phyloP scores from a whole-genome alignment of 108 stramenopile species.

The Cyclotella baltica region DNA sequence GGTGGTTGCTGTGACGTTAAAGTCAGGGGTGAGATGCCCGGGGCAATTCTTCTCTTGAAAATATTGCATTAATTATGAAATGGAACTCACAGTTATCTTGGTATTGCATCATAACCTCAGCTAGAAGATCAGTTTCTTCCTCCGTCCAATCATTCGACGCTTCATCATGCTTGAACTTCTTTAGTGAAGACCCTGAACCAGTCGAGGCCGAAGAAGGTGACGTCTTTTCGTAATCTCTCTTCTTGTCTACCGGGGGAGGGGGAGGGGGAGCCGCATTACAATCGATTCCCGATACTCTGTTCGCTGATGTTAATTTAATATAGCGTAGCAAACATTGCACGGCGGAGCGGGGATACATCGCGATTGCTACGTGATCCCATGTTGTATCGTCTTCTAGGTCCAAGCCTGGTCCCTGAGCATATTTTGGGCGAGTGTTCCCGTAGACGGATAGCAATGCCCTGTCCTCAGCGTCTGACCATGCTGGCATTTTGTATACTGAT shows the following conservation, averaged over 20 bases:
- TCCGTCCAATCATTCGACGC: slow-evolving; percentile 45
- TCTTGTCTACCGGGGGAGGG: not conserved
- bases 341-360: not conserved
- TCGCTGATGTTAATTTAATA: not conserved
- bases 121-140: slow-evolving; percentile 67
- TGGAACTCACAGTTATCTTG: slow-evolving; percentile 32
- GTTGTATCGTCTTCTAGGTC: not conserved
- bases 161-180: not conserved
- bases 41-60: not conserved
- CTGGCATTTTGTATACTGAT: not conserved
- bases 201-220: slow-evolving; percentile 12
- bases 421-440: not conserved
- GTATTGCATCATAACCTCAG: slow-evolving; percentile 71
- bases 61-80: not conserved
- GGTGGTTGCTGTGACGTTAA: slow-evolving; percentile 43
- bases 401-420: not conserved
- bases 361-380: not conserved
- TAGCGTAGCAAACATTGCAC: slow-evolving; percentile 9
- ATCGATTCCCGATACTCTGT: not conserved
- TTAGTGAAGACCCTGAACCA: not conserved
- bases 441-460: not conserved
- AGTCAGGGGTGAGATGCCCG: not conserved
- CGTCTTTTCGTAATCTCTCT: not conserved
- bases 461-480: not conserved
- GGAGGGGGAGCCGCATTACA: not conserved